Evolutionary conservation across 305 asterid species (phyloP), one percentile per base, ranked within the genome.

Genomic region (Fraxinus xanthoxyloides): DNA sequence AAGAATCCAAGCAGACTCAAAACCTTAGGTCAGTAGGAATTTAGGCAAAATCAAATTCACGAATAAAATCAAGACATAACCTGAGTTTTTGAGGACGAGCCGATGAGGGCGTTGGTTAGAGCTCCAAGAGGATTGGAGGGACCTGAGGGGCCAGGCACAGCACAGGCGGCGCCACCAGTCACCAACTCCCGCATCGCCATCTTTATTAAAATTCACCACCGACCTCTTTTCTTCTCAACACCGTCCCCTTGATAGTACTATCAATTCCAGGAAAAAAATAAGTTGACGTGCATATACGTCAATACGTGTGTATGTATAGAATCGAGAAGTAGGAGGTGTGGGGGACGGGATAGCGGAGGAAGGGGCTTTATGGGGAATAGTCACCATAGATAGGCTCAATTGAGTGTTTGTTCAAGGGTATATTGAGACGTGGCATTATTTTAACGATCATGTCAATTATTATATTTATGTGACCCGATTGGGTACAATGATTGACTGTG

Each of bases 111-210:
- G 90, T 90, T 92, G 79, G 97, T 97, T 77, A 96, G 90, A 81
- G 98, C 94, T 51, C 98, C 98, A 63, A 96, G 86, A 9, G 98
- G 99, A 87, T 96, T 96, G 59, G 95, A 85, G 3, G 99, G 92
- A 74, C 98, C 92, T 81, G 97, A 87, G 23, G 98, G 86, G 21
- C 97, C 96, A 28, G 96, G 93, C 84, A 87, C 97, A 54, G 94
- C 92, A 85, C 98, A 96, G 82, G 94, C 90, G 81, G 97, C 94
- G 77, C 92, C 94, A 34, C 99, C 98, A 56, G 87, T 90, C 72
- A 94, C 97, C 82, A 96, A 87, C 77, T 96, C 98, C 84, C 98
- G 90, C 98, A 94, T 87, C 95, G 97, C 97, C 97, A 93, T 94
- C 35, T 65, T 28, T 65, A 26, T 26, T 19, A 12, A 65, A 24